Evolutionary conservation across 2,329 filamentous ascomycete genomes (phyloP).

Genomic region (Fusarium sulawesiense): DNA sequence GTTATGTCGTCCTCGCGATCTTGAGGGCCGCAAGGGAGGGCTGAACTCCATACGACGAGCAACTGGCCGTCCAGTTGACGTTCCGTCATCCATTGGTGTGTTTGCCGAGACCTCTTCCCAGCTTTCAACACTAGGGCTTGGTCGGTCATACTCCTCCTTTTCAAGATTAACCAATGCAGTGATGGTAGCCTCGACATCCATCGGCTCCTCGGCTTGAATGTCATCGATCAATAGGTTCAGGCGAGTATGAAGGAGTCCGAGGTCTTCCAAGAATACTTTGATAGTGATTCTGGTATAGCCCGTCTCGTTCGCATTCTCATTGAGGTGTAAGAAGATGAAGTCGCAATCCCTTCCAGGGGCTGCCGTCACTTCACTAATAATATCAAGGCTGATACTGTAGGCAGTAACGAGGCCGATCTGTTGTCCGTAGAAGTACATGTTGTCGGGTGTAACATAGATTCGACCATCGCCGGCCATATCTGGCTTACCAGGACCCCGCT

Average conservation of each 20-base stretch:
- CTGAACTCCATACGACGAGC: constrained; percentile 51
- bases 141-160: constrained; percentile 65
- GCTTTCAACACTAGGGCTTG: constrained; percentile 82
- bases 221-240: constrained; percentile 89
- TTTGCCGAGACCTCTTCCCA: constrained; percentile 84
- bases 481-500: constrained; percentile 56
- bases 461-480: constrained; percentile 73
- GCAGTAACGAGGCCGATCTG: constrained; percentile 91
- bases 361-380: constrained; percentile 88
- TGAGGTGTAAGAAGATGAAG: constrained; percentile 85
- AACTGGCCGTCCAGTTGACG: constrained; percentile 54
- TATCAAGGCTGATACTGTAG: constrained; percentile 78
- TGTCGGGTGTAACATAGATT: constrained; percentile 86
- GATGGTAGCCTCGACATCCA: constrained; percentile 76
- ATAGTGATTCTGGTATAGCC: constrained; percentile 82
- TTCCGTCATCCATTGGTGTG: constrained; percentile 69
- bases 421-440: constrained; percentile 97
- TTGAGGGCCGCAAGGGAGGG: constrained; percentile 51
- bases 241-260: constrained; percentile 82
- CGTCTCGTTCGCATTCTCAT: constrained; percentile 70
- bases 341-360: constrained; percentile 92
- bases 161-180: constrained; percentile 81
- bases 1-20: constrained; percentile 53
- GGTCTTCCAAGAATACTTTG: constrained; percentile 91
- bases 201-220: constrained; percentile 76